These are phyloP conservation scores for Daedalea quercina DNA, from an alignment of 768 basidiomycete species.

Conservation along the genomic window DNA sequence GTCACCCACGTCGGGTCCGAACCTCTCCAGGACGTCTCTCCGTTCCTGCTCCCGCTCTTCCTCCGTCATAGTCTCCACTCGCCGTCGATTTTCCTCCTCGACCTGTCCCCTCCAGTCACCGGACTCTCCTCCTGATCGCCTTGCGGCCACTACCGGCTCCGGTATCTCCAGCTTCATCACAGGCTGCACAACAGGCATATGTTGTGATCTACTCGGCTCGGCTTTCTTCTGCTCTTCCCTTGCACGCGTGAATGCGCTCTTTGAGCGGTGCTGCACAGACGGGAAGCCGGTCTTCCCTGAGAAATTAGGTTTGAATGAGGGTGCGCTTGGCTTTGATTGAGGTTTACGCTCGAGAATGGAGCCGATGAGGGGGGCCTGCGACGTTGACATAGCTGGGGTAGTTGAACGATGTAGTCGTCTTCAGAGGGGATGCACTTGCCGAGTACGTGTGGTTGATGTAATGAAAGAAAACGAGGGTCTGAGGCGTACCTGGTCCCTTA, in stretches of 20 bases:
- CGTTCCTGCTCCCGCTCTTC: constrained; percentile 64
- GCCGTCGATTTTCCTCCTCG: constrained; percentile 57
- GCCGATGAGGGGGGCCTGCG: constrained; percentile 29
- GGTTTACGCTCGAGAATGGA: constrained; percentile 39
- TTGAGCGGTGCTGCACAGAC: constrained; percentile 32
- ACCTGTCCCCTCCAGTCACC: constrained; percentile 48
- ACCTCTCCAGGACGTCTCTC: constrained; percentile 59
- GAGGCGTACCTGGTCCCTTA: too few relatives aligned
- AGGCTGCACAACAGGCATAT: constrained; percentile 17
- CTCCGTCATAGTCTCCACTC: constrained; percentile 61
- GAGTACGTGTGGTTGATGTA: too few relatives aligned
- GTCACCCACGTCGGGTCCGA: constrained; percentile 62
- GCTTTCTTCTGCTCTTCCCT: constrained; percentile 17
- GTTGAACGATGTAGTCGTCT: too few relatives aligned
- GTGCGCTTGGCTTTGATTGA: constrained; percentile 16
- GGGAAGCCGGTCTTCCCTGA: constrained; percentile 32
- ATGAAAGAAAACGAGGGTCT: too few relatives aligned
- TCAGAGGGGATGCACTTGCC: too few relatives aligned
- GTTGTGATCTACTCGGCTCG: constrained; percentile 5
- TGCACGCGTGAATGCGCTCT: constrained; percentile 32
- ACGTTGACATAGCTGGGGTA: too few relatives aligned
- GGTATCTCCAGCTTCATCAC: constrained; percentile 6
- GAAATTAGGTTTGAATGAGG: constrained; percentile 14
- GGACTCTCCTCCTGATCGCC: neutral
- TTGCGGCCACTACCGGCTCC: neutral